Evolutionary conservation across 352 stramenopile species (phyloP), one percentile per base, ranked within the genome.

Genomic region (Phytophthora palmivora): DNA sequence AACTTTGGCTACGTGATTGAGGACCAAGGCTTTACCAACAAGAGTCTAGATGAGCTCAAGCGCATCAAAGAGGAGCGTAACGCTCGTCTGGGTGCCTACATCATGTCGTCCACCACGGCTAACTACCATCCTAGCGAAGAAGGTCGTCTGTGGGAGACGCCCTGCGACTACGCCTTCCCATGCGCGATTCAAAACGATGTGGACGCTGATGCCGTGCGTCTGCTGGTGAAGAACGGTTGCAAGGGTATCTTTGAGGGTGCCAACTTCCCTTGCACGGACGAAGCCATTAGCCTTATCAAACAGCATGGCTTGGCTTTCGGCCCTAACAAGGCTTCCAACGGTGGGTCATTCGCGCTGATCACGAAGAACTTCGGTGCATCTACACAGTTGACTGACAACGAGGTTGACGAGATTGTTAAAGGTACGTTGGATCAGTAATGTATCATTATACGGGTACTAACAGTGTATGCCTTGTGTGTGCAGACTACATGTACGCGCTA

Each of bases 111-210:
- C 41, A 92, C 88, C 0, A 92, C 74, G 55, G 92, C 89, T 41
- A 79, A 79, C 56, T 98, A 98, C 78, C 74, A 95, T 63, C 87
- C 87, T 19, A 57, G 67, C 5, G 81, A 94, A 55, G 85, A 91
- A 42, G 63, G 82, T 36, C 84, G 75, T 51, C 78, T 97, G 30
- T 98, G 93, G 94, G 88, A 89, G 22, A 88, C 90, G n/a, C 70
- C 81, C 14, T 98, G 95, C 65, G 97, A 99, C 77, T 91, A 99
- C 60, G 95, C 91, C 49, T 98, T 99, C 67, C 94, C 96, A 30
- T 98, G 95, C 67, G 96, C 94, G n/a, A 92, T 91, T 30, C 92
- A 98, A 74, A 95, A 98, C 67, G 88, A 98, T 46, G 87, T 99
- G 58, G 82, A 94, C 60, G 81, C 76, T 44, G 87, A 88, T 9